Base-by-base conservation (phyloP, 208 protist genomes). In the Porcisia deanei region DNA sequence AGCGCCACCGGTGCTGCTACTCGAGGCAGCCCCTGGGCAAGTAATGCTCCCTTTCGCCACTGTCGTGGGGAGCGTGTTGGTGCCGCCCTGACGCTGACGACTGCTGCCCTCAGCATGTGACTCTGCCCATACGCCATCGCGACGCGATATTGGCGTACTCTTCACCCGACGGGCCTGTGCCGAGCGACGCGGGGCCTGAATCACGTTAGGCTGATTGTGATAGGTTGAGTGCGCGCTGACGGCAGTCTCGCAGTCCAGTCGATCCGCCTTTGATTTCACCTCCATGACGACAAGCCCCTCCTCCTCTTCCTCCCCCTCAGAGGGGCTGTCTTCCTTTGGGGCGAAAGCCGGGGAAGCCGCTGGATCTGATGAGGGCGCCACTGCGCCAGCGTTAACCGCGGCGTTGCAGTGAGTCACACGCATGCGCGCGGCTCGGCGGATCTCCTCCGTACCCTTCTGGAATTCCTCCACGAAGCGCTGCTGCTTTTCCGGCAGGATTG, bases 151-250 rank as follows among this genome's bases (percentile, higher is more conserved):
- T 77, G 53, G 79, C 68, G 30, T 79, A 79, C 63, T 81, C 73
- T 58, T 91, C 73, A 9, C 3, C 10, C 66, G 47, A 22, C 71
- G 76, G 20, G 57, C 71, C 71, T 64, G 63, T 45, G 73, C 59
- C 49, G 64, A 20, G 55, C 67, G 68, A 75, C 79, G 71, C 0
- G 88, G 82, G 2, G 91, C 82, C n/a, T 82, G 69, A 77, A 98
- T 95, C 4, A 97, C 83, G 71, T 95, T 95, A 16, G 94, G 94
- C 70, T 98, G 94, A 75, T 98, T 96, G 83, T 90, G 93, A 75
- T 95, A 94, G 12, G 88, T 96, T 1, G 89, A 94, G 75, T 89
- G 90, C 14, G 86, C 76, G 61, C 86, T 94, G 20, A 97, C 80
- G 22, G 83, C 92, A 0, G 89, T 98, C 73, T 98, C 94, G 76